Conservation (phyloP, 495 filamentous ascomycete genomes). For the Aspergillus coremiiformis region DNA sequence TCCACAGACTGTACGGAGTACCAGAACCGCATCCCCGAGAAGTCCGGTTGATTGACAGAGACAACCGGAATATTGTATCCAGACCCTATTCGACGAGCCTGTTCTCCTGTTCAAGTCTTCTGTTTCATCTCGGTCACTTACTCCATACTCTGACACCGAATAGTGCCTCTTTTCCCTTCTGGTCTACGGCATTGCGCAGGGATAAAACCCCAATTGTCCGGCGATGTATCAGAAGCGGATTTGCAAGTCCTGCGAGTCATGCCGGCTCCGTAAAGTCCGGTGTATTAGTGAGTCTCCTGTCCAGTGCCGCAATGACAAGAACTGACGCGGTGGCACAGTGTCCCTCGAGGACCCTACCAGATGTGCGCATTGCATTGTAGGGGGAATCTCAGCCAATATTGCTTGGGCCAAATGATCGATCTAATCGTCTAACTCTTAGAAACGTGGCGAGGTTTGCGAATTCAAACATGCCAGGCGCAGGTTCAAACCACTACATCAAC, state of each 20-base stretch:
- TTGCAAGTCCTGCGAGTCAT: constrained; percentile 25
- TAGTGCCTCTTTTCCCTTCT: neutral
- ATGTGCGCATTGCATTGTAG: constrained; percentile 2
- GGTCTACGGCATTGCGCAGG: too few relatives aligned
- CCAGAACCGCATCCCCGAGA: neutral
- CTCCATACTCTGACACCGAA: neutral
- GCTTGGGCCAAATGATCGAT: neutral
- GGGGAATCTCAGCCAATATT: neutral
- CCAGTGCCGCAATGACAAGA: neutral
- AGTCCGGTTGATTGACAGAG: too few relatives aligned
- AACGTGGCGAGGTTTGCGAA: constrained; percentile 1
- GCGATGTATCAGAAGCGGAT: neutral
- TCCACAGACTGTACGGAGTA: neutral
- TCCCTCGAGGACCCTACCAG: neutral
- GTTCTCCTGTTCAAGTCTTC: too few relatives aligned
- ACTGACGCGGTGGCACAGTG: neutral
- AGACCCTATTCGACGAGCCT: too few relatives aligned
- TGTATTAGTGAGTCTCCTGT: constrained; percentile 20
- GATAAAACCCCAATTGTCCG: neutral
- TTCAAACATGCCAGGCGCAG: neutral
- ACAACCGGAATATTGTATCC: neutral
- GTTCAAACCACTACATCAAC: neutral
- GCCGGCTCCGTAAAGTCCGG: constrained; percentile 27
- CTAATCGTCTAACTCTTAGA: neutral
- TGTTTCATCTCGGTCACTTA: neutral